A percentile compares a stretch with the other conserved stretches of the same genome.
These are phyloP conservation scores for Fraxinus floribunda DNA, from an alignment of 305 asterid species.

Conservation along the genomic window DNA sequence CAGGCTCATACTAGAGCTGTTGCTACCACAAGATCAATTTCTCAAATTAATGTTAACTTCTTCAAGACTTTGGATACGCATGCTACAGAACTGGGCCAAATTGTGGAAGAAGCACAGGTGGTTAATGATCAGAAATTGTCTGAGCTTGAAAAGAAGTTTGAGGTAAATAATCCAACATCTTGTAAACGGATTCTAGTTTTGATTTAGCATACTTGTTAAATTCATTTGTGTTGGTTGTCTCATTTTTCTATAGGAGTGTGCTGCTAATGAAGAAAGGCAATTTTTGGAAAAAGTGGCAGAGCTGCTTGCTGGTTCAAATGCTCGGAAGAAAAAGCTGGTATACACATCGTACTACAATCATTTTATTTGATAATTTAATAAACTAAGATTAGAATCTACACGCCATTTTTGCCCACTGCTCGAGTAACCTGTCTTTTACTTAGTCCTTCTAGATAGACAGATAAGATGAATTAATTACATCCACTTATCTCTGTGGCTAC, in stretches of 20 bases:
- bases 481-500: neutral
- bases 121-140: slow-evolving; percentile 56
- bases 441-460: neutral
- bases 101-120: slow-evolving; percentile 66
- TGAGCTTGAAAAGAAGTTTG: slow-evolving; percentile 60
- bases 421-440: neutral
- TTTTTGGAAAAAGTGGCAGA: slow-evolving; percentile 66
- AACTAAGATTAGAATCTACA: neutral
- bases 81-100: slow-evolving; percentile 57
- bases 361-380: neutral
- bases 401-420: neutral
- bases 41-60: slow-evolving; percentile 37
- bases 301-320: slow-evolving; percentile 65
- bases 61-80: slow-evolving; percentile 47
- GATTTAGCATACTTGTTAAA: neutral
- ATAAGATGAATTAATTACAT: neutral
- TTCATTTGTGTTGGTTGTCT: neutral
- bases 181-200: neutral
- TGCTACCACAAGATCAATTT: slow-evolving; percentile 41
- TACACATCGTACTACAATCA: slow-evolving; percentile 6
- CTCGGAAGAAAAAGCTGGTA: slow-evolving; percentile 74
- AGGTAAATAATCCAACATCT: slow-evolving; percentile 38
- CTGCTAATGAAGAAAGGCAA: slow-evolving; percentile 71
- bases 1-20: slow-evolving; percentile 43
- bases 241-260: slow-evolving; percentile 52